Evolutionary conservation across 345 rosid species (phyloP), one percentile per base, ranked within the genome.

Genomic region (Sonneratia caseolaris): DNA sequence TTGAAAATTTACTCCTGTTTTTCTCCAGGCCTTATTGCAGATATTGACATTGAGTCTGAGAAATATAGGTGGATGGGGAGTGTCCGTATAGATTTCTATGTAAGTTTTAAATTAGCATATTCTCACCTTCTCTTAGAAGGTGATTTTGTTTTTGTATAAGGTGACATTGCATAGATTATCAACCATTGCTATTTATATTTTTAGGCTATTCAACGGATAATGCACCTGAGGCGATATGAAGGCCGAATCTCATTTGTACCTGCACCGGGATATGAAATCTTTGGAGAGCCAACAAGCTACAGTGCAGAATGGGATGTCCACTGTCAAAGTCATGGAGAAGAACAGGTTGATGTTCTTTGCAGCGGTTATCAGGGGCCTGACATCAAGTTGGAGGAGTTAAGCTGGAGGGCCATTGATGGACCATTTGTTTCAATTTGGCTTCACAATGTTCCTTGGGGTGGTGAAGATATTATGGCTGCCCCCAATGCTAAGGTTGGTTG

Each of bases 41-140:
- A 92, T 79, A 86, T 95, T 75, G 99, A 95, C 82, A 90, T 95
- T 22, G 99, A 92, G 74, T 92, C 97, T 66, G 98, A 95, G 74
- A 90, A 85, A 76, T 92, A 86, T 75, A 87, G 99, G 75, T 90
- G 99, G 97, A 86, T 95, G 98, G 99, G 99, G 53, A 83, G 94
- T 81, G 82, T 87, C 73, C 96, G 96, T 51, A 37, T 90, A 66
- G 98, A 90, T 73, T 79, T 95, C 74, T 90, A 92, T 77, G 99
- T 95, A 90, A 38, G 96, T 80, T 71, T 70, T 49, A 32, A 15
- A 36, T 21, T 27, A 48, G 10, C 56, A 36, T 65, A 48, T 49
- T 18, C 35, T 49, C 36, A 1, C 11, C 24, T 51, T 36, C 38
- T n/a, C 13, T 56, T 27, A 42, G 24, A 61, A 62, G 19, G 38